These are phyloP conservation scores for Hypoxylon sp. DNA, from an alignment of 2,329 filamentous ascomycete species.

Conservation along the genomic window DNA sequence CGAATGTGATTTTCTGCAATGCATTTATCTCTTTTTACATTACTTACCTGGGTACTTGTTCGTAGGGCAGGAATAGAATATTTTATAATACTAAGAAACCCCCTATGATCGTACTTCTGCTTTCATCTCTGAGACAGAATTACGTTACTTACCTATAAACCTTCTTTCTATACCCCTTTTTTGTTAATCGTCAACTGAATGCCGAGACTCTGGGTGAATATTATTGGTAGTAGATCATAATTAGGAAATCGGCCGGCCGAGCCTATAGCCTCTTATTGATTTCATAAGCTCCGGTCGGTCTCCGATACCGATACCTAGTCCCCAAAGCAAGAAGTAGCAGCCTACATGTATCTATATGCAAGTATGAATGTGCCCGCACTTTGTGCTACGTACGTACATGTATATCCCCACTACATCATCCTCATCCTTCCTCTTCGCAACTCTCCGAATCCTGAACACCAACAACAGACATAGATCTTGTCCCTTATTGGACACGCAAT, in stretches of 20 bases:
- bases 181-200: not conserved
- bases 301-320: not conserved
- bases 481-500: not conserved
- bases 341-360: not conserved
- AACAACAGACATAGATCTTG: not conserved
- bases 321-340: not conserved
- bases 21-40: not conserved
- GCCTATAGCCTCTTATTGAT: not conserved
- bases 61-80: not conserved
- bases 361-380: slow-evolving; percentile 21
- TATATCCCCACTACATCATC: not conserved
- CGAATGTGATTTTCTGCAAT: not conserved
- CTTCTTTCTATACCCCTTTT: not conserved
- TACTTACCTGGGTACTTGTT: too few species aligned
- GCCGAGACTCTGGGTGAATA: not conserved
- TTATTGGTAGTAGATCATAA: too few species aligned
- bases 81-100: not conserved
- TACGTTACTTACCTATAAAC: not conserved
- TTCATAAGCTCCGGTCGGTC: not conserved
- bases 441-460: not conserved
- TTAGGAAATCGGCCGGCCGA: not conserved
- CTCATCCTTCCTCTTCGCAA: slow-evolving; percentile 1
- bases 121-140: not conserved
- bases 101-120: not conserved
- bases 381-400: slow-evolving; percentile 20